Evolutionary conservation across 768 basidiomycete genomes (phyloP), one percentile per base, ranked within the genome.

Genomic region (Mycena capillaripes): DNA sequence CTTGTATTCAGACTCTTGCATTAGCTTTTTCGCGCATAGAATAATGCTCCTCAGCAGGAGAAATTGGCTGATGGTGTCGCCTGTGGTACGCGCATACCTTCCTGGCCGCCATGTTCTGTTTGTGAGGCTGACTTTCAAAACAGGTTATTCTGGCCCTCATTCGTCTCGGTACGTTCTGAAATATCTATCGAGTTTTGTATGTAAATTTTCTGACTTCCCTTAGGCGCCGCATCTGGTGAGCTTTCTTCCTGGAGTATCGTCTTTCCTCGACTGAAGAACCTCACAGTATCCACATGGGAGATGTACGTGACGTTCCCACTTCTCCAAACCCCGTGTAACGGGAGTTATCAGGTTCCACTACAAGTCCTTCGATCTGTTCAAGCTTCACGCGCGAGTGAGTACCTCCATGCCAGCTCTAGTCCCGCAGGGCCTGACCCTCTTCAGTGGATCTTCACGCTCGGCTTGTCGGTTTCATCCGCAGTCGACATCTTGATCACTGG

Each of bases 391-490:
- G 17, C 44, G 34, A 74, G 83, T 84, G 62, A 64, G 83, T 77
- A 4, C 6, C 0, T 23, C 12, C 50, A 55, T 23, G 25, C 27
- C 36, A 25, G 5, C 44, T 12, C n/a, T 4, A 11, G 1, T 1
- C 4, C 19, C 2, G 7, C 17, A 23, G 29, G 9, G 27, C 16
- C 23, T 42, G 8, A 7, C 57, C 55, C 32, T 42, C 19, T 65
- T 44, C 65, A 89, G 89, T 89, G 89, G 88, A 77, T 88, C 27
- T 89, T 89, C 71, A 89, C 89, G 8, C 81, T 86, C 17, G 89
- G 89, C 4, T 81, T 90, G 10, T 84, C 86, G 0, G 79, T 89
- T 40, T 89, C 89, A 1, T 84, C 86, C 1, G 76, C 80, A 9
- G 84, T 88, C 2, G 89, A 90, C 68, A 77, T 90, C 40, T 42